Base-by-base conservation (phyloP, 2,329 filamentous ascomycete genomes). In the Fusarium continuum region DNA sequence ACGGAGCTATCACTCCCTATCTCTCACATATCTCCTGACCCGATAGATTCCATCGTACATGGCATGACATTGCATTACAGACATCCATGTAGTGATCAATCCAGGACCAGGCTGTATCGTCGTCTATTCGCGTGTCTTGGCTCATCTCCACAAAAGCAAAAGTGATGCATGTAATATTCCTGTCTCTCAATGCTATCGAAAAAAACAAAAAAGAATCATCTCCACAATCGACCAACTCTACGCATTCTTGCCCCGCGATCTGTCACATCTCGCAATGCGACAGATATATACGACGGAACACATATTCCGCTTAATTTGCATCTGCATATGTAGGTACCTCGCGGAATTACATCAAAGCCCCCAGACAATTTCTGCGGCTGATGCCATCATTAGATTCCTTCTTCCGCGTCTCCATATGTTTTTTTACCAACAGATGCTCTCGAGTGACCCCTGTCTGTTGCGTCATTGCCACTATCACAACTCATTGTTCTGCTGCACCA, bases 211-310 rank as follows among this genome's bases (percentile, higher is more conserved):
- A n/a, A 32, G 9, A 32, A 26, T 25, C n/a, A n/a, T n/a, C 39
- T 25, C 39, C 34, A 44, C 19, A 11, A 31, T 28, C 40, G 32
- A 61, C 55, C 47, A 46, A 20, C 32, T 49, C 29, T 25, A 32
- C 19, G 22, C 48, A 55, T 64, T 47, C 55, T 53, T 58, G 46
- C 56, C 46, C 53, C 46, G 23, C 47, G 36, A 65, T 65, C 50
- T 65, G 58, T 65, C 61, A 65, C 46, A 65, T 65, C 25, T 65
- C 40, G 44, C 20, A 55, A 64, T 38, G 16, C 5, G n/a, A 45
- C 28, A 36, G 8, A 17, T 14, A 14, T 14, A 32, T n/a, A 53
- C 26, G 13, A 23, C 23, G 22, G 14, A 20, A 11, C 13, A n/a
- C 13, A 8, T 29, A 13, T 22, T 20, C 14, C 43, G 31, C 11